These are phyloP conservation scores for Penicillium vulpinum DNA, from an alignment of 2,329 filamentous ascomycete species.

Conservation along the genomic window DNA sequence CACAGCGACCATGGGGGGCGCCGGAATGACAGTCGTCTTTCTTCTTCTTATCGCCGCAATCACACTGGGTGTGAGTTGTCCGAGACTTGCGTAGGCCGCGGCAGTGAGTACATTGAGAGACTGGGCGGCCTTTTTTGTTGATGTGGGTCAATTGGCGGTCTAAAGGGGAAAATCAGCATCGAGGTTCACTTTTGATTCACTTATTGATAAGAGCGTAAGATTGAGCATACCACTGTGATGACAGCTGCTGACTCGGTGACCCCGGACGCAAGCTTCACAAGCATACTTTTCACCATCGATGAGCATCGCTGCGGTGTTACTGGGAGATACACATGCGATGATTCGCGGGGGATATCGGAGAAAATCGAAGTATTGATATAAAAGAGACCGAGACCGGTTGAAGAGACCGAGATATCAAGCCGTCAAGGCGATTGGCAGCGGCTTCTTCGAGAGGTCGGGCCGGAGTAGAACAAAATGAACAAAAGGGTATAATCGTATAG, in stretches of 20 bases:
- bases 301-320: conserved; percentile 60
- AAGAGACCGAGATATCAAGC: conserved; percentile 19
- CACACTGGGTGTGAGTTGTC: conserved; percentile 90
- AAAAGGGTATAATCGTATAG: conserved; percentile 38
- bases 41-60: conserved; percentile 93
- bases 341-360: conserved; percentile 31
- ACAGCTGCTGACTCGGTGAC: conserved; percentile 98
- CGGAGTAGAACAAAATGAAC: conserved; percentile 25
- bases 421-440: conserved; percentile 34
- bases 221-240: conserved; percentile 82
- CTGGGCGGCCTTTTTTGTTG: conserved; percentile 95
- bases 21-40: conserved; percentile 40
- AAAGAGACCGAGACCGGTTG: conserved; percentile 10
- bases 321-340: conserved; percentile 43
- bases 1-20: conserved; percentile 40
- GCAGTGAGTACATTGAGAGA: conserved; percentile 97
- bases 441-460: conserved; percentile 24
- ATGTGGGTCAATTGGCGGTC: conserved; percentile 91
- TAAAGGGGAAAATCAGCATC: conserved; percentile 42
- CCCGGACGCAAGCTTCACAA: conserved; percentile 96
- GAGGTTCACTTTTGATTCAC: no score
- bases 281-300: conserved; percentile 97
- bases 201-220: background rate
- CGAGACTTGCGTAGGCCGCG: conserved; percentile 94
- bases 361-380: conserved; percentile 18